These are phyloP conservation scores for Exophiala calicioides DNA, from an alignment of 2,329 filamentous ascomycete genomes.

Conservation along the genomic window DNA sequence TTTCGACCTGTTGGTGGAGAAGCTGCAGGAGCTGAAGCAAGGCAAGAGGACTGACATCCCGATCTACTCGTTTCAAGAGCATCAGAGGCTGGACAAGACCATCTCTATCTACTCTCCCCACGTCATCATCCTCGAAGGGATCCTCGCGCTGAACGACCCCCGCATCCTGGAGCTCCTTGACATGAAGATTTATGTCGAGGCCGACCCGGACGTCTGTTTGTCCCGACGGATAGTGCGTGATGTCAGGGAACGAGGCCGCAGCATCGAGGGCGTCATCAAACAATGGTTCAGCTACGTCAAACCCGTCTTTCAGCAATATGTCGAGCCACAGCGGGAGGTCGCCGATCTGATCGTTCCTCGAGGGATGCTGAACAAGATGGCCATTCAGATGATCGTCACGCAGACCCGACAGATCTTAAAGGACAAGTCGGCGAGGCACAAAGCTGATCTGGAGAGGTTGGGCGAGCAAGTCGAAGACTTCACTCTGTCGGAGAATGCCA, in stretches of 20 bases:
- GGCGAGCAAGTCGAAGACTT: conserved; percentile 71
- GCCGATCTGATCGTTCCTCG: conserved; percentile 89
- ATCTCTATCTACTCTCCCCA: conserved; percentile 94
- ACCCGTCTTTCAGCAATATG: conserved; percentile 91
- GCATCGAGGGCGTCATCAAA: conserved; percentile 94
- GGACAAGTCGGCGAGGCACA: conserved; percentile 81
- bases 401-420: conserved; percentile 86
- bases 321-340: conserved; percentile 79
- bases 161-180: conserved; percentile 84
- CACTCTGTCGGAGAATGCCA: conserved; percentile 72
- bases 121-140: conserved; percentile 92
- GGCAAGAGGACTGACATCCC: conserved; percentile 78
- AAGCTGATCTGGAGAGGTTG: conserved; percentile 73
- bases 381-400: conserved; percentile 89
- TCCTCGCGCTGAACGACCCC: conserved; percentile 88
- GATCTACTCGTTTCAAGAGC: conserved; percentile 91
- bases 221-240: conserved; percentile 85
- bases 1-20: conserved; percentile 83
- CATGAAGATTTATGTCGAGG: conserved; percentile 97
- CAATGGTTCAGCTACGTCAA: conserved; percentile 98
- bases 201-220: conserved; percentile 90
- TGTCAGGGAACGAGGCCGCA: conserved; percentile 82
- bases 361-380: conserved; percentile 91
- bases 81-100: conserved; percentile 75
- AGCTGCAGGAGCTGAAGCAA: conserved; percentile 79